These are phyloP conservation scores for Saccharomycopsis babjevae DNA, from an alignment of 805 yeast genomes.

Conservation along the genomic window DNA sequence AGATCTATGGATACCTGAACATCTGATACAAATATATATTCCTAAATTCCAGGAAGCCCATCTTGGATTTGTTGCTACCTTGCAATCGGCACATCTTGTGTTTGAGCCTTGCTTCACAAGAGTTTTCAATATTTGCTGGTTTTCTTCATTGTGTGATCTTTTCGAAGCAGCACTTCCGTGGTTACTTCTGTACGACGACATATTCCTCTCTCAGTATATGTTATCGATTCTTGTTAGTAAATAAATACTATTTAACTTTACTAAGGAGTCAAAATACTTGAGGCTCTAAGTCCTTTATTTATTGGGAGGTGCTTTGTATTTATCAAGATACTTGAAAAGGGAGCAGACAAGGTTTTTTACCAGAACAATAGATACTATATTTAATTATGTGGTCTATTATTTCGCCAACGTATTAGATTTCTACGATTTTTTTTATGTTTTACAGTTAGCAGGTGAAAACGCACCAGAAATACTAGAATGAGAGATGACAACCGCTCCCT, in stretches of 20 bases:
- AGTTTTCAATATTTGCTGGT: constrained; percentile 58
- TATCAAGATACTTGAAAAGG: too few relatives aligned
- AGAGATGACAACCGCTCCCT: background rate
- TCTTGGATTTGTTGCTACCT: constrained; percentile 79
- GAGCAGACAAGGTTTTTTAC: background rate
- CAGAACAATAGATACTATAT: too few relatives aligned
- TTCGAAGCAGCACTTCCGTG: background rate
- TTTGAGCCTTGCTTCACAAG: constrained; percentile 71
- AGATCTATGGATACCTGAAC: constrained; percentile 92
- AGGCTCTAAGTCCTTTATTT: too few relatives aligned
- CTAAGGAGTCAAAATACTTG: too few relatives aligned
- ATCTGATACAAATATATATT: constrained; percentile 82
- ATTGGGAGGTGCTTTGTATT: too few relatives aligned
- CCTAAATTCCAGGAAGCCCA: constrained; percentile 99
- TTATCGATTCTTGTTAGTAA: background rate
- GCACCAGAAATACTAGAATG: background rate
- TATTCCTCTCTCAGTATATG: background rate
- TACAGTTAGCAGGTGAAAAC: background rate
- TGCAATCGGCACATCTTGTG: constrained; percentile 84
- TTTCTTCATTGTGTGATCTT: constrained; percentile 11
- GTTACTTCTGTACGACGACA: background rate
- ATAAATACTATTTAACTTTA: too few relatives aligned
- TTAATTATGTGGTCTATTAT: too few relatives aligned
- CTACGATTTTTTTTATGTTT: background rate
- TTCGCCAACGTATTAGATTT: background rate